phyloP scores from a whole-genome alignment of 2,329 filamentous ascomycete genomes.

The Fusarium globosum region DNA sequence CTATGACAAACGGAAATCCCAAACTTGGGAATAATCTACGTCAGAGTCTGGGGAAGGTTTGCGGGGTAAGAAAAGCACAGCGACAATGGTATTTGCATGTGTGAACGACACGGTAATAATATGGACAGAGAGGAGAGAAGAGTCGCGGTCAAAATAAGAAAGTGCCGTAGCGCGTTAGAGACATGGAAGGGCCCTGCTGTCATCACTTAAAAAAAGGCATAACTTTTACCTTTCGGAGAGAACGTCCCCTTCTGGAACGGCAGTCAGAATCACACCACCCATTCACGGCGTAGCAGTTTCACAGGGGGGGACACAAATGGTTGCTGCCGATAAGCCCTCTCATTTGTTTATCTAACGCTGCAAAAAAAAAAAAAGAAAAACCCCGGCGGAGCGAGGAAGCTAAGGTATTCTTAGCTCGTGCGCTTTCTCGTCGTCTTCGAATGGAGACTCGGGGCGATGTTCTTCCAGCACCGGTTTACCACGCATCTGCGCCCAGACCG shows the following conservation, averaged over 20 bases:
- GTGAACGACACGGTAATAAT: neutral
- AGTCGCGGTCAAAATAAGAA: constrained; percentile 17
- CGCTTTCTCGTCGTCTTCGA: constrained; percentile 33
- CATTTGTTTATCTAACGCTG: constrained; percentile 20
- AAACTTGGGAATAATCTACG: constrained; percentile 1
- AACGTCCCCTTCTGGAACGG: constrained; percentile 25
- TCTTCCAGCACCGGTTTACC: constrained; percentile 29
- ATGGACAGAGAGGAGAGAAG: neutral
- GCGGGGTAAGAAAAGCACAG: constrained; percentile 20
- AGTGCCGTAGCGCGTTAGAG: neutral
- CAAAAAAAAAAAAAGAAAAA: constrained; percentile 6
- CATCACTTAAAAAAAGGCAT: constrained; percentile 23
- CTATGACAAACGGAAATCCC: constrained; percentile 22
- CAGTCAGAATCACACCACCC: constrained; percentile 21
- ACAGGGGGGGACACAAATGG: neutral
- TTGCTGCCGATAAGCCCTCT: constrained; percentile 27
- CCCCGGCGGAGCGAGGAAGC: neutral
- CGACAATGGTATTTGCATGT: fast-evolving
- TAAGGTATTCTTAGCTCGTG: constrained; percentile 40
- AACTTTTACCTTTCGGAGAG: neutral
- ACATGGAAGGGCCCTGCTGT: constrained; percentile 19
- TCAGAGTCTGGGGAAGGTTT: constrained; percentile 23
- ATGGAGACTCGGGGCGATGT: constrained; percentile 38
- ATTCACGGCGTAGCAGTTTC: constrained; percentile 4
- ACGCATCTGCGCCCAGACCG: constrained; percentile 46